phyloP scores from a whole-genome alignment of 78 protist species.

The Chrysochromulina parva region DNA sequence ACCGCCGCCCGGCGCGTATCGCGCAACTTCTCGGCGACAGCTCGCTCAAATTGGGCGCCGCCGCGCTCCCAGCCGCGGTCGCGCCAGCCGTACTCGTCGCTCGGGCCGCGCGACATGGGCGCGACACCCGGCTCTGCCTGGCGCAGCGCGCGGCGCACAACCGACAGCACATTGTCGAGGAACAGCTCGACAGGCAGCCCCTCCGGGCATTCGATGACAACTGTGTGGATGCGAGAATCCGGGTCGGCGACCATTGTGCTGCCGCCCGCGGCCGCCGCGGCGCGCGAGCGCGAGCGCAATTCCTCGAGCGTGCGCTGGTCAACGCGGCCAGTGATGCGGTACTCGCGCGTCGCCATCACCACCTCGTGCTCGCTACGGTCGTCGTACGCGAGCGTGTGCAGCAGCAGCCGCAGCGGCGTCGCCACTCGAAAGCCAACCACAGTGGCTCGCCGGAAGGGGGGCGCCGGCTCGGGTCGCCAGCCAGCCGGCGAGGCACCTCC shows the following conservation, averaged over 20 bases:
- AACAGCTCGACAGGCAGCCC: conserved; percentile 15
- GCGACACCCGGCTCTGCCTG: conserved; percentile 3
- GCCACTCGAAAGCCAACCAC: neutral
- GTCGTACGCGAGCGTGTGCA: neutral
- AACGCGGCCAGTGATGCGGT: neutral
- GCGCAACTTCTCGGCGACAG: neutral
- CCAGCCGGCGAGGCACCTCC: neutral
- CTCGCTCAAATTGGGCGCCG: conserved; percentile 14
- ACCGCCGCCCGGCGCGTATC: neutral
- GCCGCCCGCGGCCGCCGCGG: neutral
- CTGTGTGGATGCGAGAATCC: conserved; percentile 17
- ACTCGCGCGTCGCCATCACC: neutral
- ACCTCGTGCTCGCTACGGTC: neutral
- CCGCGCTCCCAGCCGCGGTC: conserved; percentile 36
- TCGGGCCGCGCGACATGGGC: neutral
- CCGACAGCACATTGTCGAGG: neutral
- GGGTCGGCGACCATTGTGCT: neutral
- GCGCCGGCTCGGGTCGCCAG: no score
- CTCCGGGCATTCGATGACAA: neutral
- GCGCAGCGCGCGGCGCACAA: conserved; percentile 12
- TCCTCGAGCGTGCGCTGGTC: neutral
- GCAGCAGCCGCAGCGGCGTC: neutral
- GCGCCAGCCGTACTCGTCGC: conserved; percentile 22
- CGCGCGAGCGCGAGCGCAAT: neutral
- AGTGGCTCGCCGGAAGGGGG: neutral